Evolutionary conservation across 352 stramenopile genomes (phyloP), one percentile per base, ranked within the genome.

Genomic region (Phytophthora pluvialis): DNA sequence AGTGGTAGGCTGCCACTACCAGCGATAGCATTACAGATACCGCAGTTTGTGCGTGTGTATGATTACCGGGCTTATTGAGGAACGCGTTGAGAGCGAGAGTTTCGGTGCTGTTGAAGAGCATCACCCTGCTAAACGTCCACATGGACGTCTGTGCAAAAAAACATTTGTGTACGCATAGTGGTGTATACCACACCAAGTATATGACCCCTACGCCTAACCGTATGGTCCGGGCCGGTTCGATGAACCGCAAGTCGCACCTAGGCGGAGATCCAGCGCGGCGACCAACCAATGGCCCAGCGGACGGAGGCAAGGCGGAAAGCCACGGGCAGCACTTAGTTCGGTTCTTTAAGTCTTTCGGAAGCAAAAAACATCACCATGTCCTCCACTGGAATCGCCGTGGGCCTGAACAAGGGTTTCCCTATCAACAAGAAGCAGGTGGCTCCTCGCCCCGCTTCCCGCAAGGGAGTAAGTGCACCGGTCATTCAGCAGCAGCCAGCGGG

Each of bases 351-450:
- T 82, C 73, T 89, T 88, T 91, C 79, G 75, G 80, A 92, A 90
- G 81, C 81, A 89, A 84, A 83, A 86, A 80, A 84, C 81, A 86
- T 78, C 70, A 75, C 47, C 66, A 88, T 95, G 87, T 94, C 88
- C 80, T 94, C 88, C 69, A 93, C 86, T 84, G 90, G 90, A 90
- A 97, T 97, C 74, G 89, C 88, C 72, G 81, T 94, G 77, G 91
- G 91, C 74, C 72, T 95, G 54, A 94, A 96, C 81, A 98, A 98
- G 86, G 90, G 91, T 60, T 97, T 86, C 86, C 86, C 91, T 84
- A 80, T 96, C 65, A 91, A 89, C 75, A 98, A 98, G 87, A 94
- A 91, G 74, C 80, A 92, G 71, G 86, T 96, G 75, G 83, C 88
- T 66, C 67, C 86, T 60, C 83, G 88, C 61, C 90, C 92, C 60